Percentiles rank a stretch among this genome's conserved stretches.
Evolutionary conservation across 768 basidiomycete species (phyloP).

Genomic region (Austroboletus eburneus): DNA sequence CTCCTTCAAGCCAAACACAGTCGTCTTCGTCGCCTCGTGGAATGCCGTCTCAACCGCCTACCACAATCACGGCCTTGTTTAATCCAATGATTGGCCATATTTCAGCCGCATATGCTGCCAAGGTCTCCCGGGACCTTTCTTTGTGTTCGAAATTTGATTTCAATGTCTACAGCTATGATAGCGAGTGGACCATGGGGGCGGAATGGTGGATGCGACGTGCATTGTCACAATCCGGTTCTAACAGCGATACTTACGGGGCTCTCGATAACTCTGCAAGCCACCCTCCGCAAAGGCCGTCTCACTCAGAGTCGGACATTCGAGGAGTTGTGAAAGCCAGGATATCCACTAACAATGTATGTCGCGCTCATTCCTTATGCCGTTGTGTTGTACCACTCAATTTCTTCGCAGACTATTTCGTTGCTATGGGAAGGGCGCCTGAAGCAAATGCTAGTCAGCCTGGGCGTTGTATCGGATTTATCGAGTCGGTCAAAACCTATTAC

Average conservation of each 20-base stretch:
- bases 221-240: constrained; percentile 25
- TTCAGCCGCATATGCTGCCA: constrained; percentile 86
- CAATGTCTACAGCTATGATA: constrained; percentile 95
- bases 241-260: constrained; percentile 6
- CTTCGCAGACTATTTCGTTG: constrained; percentile 71
- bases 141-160: constrained; percentile 91
- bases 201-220: constrained; percentile 91
- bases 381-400: not conserved
- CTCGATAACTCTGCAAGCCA: constrained; percentile 3
- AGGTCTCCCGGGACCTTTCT: constrained; percentile 78
- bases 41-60: constrained; percentile 70
- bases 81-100: constrained; percentile 97
- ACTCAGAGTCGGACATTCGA: constrained; percentile 40
- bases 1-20: constrained; percentile 56
- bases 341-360: constrained; percentile 81
- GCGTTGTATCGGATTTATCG: constrained; percentile 87
- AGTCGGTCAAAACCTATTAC: constrained; percentile 83
- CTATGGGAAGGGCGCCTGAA: constrained; percentile 93
- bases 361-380: not conserved
- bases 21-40: constrained; percentile 33
- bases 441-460: constrained; percentile 85
- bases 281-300: constrained; percentile 6
- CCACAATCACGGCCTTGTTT: constrained; percentile 90
- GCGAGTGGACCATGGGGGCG: constrained; percentile 92
- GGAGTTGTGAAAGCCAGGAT: constrained; percentile 89